These are phyloP conservation scores for Colletotrichum sp. DNA, from an alignment of 2,329 filamentous ascomycete species.

Conservation along the genomic window DNA sequence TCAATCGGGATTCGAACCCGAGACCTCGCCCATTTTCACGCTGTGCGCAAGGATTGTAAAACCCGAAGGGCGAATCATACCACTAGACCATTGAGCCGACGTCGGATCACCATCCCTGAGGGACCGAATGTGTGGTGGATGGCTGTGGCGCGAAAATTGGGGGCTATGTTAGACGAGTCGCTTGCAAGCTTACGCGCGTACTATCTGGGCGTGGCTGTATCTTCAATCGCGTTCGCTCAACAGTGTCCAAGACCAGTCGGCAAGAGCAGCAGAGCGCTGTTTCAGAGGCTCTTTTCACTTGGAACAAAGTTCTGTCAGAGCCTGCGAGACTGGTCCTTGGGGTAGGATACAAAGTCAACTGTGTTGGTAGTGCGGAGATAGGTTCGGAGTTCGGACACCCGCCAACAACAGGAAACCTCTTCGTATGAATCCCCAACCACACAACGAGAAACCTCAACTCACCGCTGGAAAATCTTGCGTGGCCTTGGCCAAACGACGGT, in stretches of 20 bases:
- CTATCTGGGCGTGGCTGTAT: not conserved
- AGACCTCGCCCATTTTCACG: conserved; percentile 12
- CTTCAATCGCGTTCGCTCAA: no score
- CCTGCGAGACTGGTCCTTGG: not conserved
- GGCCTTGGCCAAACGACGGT: not conserved
- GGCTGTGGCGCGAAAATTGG: accelerated
- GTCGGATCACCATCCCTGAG: not conserved
- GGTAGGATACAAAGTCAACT: not conserved
- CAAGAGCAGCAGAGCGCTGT: not conserved
- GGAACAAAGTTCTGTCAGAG: not conserved
- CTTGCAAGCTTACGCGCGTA: not conserved
- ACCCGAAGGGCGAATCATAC: conserved; percentile 22
- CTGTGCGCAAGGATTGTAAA: not conserved
- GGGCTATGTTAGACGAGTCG: accelerated
- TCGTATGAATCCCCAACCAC: not conserved
- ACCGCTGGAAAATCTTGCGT: not conserved
- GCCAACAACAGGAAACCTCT: not conserved
- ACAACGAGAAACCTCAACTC: not conserved
- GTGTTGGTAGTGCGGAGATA: not conserved
- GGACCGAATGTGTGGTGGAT: not conserved
- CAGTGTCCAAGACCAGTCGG: not conserved
- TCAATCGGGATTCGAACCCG: conserved; percentile 18
- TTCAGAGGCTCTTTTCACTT: accelerated
- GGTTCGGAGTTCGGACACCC: not conserved
- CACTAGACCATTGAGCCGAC: conserved; percentile 18